Base-by-base conservation (phyloP, 495 filamentous ascomycete genomes). In the Massariosphaeria phaeospora region DNA sequence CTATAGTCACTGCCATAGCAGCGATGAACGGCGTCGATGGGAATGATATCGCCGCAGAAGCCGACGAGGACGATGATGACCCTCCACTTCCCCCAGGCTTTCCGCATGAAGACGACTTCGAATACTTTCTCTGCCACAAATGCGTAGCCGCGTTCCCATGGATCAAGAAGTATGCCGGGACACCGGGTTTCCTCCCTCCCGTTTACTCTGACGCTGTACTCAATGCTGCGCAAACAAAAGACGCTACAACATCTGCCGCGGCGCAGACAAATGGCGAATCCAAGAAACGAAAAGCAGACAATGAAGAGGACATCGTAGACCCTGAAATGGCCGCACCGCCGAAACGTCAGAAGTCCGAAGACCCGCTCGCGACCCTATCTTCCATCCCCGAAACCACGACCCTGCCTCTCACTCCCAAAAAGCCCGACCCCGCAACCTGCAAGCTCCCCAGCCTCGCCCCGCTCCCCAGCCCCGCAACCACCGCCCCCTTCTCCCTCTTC, bases 101-200 rank as follows among this genome's bases (percentile, higher is more conserved):
- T 60, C 93, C 93, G 1, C 73, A 75, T 0, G 91, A 96, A 57
- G 88, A 96, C 18, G 81, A 85, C 42, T 98, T 96, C 62, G 86
- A 91, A 9, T 78, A 80, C 24, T 86, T 96, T 63, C 79, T 99
- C 40, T 99, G 94, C 73, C 95, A 89, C 75, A 89, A 94, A 66
- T 99, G 94, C 61, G 76, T 93, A 27, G 84, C 91, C 21, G 81
- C 87, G 0, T 82, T 87, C 62, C 90, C 90, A 0, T 99, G 91
- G 93, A 83, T 99, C 62, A 93, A 89, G 72, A 72, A 76, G 51
- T 97, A 96, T 63, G 91, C 89, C n/a, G 86, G 86, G 3, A 80
- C 84, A 0, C 66, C 78, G 2, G 90, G 90, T 2, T 97, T 99
- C 63, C 72, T 97, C 3, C 77, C 81, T 2, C 78, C 91, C 0